These are phyloP conservation scores for Xylaria sp. DNA, from an alignment of 2,329 filamentous ascomycete genomes.

Conservation along the genomic window DNA sequence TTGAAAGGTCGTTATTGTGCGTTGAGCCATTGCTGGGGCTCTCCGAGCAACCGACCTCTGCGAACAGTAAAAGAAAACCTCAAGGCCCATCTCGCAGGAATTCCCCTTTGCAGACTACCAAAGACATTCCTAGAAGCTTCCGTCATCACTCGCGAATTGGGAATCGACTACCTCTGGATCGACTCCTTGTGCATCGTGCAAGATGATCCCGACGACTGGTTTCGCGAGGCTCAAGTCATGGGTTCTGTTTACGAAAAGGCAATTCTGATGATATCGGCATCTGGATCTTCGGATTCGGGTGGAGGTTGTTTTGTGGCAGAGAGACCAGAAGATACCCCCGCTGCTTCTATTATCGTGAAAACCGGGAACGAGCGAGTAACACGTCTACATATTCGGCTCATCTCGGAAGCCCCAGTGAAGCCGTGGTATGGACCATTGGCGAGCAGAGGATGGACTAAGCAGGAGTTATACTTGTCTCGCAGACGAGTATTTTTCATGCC, in stretches of 20 bases:
- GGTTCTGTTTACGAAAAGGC: neutral
- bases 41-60: neutral
- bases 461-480: neutral
- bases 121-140: neutral
- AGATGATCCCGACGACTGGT: neutral
- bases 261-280: neutral
- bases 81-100: neutral
- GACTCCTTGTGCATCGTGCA: constrained; percentile 6
- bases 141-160: constrained; percentile 1
- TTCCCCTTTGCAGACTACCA: neutral
- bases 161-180: constrained; percentile 15
- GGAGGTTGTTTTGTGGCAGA: neutral
- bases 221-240: neutral
- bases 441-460: neutral
- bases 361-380: neutral
- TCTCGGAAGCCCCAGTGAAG: neutral
- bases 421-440: neutral
- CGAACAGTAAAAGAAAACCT: neutral
- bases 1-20: constrained; percentile 1
- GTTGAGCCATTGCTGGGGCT: neutral
- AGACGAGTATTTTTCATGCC: neutral
- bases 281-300: neutral
- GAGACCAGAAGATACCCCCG: neutral
- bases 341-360: neutral
- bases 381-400: neutral